Conservation (phyloP, 371 early-diverging fungal species). For the Mucor racemosus region DNA sequence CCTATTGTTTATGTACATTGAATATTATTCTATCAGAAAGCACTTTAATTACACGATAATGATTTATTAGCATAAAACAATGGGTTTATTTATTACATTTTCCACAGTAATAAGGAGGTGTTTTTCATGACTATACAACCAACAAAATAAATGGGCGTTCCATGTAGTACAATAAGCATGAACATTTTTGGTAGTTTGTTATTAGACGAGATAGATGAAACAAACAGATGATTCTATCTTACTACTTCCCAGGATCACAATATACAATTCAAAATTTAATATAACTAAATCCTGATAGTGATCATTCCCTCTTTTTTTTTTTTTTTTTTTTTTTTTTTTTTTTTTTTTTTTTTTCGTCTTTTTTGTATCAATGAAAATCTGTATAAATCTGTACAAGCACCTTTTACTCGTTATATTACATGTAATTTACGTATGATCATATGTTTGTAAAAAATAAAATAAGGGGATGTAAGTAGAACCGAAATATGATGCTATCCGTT, state of each 20-base stretch:
- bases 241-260: constrained; percentile 12
- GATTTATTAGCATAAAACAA: neutral
- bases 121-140: neutral
- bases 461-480: neutral
- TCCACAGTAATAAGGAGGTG: neutral
- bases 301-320: neutral
- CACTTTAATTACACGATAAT: neutral
- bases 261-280: neutral
- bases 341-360: too few relatives aligned
- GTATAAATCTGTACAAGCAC: too few relatives aligned
- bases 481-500: neutral
- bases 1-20: neutral
- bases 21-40: neutral
- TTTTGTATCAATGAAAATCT: neutral
- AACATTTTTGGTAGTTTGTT: constrained; percentile 26
- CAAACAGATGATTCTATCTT: constrained; percentile 21
- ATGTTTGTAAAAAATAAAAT: neutral
- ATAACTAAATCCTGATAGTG: neutral
- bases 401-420: neutral
- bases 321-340: too few relatives aligned
- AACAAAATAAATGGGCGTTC: neutral
- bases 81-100: neutral
- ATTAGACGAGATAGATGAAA: constrained; percentile 20
- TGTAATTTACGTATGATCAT: too few relatives aligned
- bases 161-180: constrained; percentile 11